Evolutionary conservation across 257 asterid species (phyloP).

Genomic region (Eustoma russellianum): DNA sequence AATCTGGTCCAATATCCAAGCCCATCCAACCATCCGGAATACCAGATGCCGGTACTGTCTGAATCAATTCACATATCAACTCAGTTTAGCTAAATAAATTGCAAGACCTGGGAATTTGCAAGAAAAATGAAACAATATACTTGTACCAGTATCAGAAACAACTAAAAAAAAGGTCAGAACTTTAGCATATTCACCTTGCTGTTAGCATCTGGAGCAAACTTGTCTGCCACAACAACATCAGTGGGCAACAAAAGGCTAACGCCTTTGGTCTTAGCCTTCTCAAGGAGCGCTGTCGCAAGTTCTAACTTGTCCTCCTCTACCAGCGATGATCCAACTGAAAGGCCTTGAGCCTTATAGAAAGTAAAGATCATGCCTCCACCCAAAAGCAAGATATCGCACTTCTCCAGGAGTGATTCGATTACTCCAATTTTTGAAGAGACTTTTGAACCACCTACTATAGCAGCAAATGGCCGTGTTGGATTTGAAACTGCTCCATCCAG

Average conservation of each 20-base stretch:
- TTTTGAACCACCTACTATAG: slow-evolving; percentile 92
- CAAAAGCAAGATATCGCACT: slow-evolving; percentile 55
- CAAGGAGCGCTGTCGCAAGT: slow-evolving; percentile 62
- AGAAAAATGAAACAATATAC: not conserved
- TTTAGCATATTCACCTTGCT: slow-evolving; percentile 46
- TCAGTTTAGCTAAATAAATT: not conserved
- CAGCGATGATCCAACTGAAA: slow-evolving; percentile 74
- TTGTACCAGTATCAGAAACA: not conserved
- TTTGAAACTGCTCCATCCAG: slow-evolving; percentile 74
- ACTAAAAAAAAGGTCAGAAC: not conserved
- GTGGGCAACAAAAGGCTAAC: slow-evolving; percentile 71
- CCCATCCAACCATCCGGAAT: slow-evolving; percentile 97
- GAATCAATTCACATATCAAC: slow-evolving; percentile 10
- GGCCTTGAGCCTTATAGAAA: slow-evolving; percentile 86
- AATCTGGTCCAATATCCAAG: slow-evolving; percentile 79
- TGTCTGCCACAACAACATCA: slow-evolving; percentile 76
- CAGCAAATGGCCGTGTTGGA: slow-evolving; percentile 83
- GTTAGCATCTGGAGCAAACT: slow-evolving; percentile 82
- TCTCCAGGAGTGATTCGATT: slow-evolving; percentile 77
- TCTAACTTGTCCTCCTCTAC: slow-evolving; percentile 94
- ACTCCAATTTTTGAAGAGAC: slow-evolving; percentile 89
- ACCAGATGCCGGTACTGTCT: slow-evolving; percentile 66
- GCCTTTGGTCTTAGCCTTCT: slow-evolving; percentile 77
- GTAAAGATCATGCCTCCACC: slow-evolving; percentile 96
- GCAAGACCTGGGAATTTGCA: not conserved